Base-by-base conservation (phyloP, 1,284 basidiomycete genomes). In the Papiliotrema nemorosa region DNA sequence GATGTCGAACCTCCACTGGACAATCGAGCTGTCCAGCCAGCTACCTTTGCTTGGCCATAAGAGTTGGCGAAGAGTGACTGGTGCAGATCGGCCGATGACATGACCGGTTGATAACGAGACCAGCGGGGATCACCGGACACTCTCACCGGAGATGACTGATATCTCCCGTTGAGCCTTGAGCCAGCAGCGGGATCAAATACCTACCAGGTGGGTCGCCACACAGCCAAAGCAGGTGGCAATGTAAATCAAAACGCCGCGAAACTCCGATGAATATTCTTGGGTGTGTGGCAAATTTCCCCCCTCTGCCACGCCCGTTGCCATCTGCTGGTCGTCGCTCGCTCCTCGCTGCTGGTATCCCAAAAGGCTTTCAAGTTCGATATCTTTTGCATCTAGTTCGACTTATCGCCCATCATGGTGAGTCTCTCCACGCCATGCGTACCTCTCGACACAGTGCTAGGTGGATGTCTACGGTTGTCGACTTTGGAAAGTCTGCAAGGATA, bases 391-490 rank as follows among this genome's bases (percentile, higher is more conserved):
- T 20, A 18, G 7, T 37, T 37, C 9, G 7, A 37, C 35, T 31
- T n/a, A 37, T 37, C 35, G 52, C 52, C 52, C 52, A 53, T 49
- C 47, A 53, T 53, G 52, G 52, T 53, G 52, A 53, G 52, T 53
- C 16, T 24, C 4, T 4, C 43, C 26, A 16, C 12, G 35, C 24
- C 20, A 26, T n/a, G 18, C 16, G 26, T 13, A 4, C 22, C 24
- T 6, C 26, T 40, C 42, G 25, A 33, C 42, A 25, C 22, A n/a
- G 25, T 20, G 21, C n/a, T 31, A 22, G 42, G 26, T 21, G 44
- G 6, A 37, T n/a, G 18, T 37, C 20, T 16, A 40, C 39, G 9
- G 25, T 26, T n/a, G 39, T 9, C 39, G 6, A 40, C 22, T 16
- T 9, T 37, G 35, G 35, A n/a, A 6, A 14, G 35, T 7, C 10